phyloP scores from a whole-genome alignment of 169 alveolate genomes.

The Plasmodium berghei region DNA sequence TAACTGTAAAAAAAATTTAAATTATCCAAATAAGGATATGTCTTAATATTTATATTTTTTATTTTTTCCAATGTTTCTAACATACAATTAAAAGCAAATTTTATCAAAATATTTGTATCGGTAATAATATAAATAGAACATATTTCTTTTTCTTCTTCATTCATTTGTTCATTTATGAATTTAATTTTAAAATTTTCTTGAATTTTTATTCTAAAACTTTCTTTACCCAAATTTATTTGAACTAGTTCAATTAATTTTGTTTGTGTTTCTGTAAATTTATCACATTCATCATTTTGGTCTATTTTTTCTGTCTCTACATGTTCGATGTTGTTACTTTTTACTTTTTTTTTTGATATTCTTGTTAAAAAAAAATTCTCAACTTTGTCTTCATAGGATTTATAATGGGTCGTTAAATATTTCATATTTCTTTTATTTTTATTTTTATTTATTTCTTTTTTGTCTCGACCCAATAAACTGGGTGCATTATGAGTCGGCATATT shows the following conservation, averaged over 20 bases:
- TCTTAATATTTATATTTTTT: background rate
- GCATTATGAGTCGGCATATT: background rate
- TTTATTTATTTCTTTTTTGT: background rate
- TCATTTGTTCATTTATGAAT: constrained; percentile 43
- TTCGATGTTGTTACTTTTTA: background rate
- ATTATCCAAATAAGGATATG: background rate
- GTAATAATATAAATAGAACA: constrained; percentile 32
- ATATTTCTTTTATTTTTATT: background rate
- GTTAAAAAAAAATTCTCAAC: background rate
- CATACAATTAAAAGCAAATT: constrained; percentile 16
- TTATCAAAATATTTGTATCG: constrained; percentile 1
- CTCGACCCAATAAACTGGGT: too few relatives aligned
- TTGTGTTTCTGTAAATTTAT: too few relatives aligned
- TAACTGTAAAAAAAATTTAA: constrained; percentile 22
- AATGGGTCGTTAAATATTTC: background rate
- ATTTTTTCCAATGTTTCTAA: constrained; percentile 12
- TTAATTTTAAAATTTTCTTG: background rate
- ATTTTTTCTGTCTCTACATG: too few relatives aligned
- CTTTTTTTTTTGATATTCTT: background rate
- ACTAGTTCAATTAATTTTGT: background rate
- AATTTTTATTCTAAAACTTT: background rate
- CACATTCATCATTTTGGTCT: too few relatives aligned
- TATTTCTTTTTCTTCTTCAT: background rate
- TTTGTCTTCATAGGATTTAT: background rate
- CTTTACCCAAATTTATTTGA: background rate